These are phyloP conservation scores for Ustilago vetiveriae DNA, from an alignment of 1,284 basidiomycete genomes.

Conservation along the genomic window DNA sequence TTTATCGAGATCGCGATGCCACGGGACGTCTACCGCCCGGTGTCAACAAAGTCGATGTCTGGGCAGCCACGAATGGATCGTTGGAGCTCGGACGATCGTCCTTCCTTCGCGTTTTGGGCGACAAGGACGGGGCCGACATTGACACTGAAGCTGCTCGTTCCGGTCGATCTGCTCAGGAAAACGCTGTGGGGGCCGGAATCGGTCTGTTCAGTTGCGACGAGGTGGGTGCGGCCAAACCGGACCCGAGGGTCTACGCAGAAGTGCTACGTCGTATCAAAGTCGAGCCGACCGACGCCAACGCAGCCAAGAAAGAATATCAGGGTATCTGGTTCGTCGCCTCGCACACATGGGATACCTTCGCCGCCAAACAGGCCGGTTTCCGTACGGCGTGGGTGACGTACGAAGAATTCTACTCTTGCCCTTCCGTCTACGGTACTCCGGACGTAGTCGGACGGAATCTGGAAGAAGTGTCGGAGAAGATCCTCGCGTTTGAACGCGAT, in stretches of 20 bases:
- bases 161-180: slow-evolving; percentile 11
- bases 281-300: slow-evolving; percentile 23
- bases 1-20: slow-evolving; percentile 47
- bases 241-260: slow-evolving; percentile 51
- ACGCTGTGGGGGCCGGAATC: slow-evolving; percentile 28
- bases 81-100: slow-evolving; percentile 38
- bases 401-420: slow-evolving; percentile 52
- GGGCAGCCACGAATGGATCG: slow-evolving; percentile 59
- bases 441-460: slow-evolving; percentile 52
- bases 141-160: slow-evolving; percentile 31
- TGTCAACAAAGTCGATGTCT: slow-evolving; percentile 41
- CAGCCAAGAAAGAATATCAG: slow-evolving; percentile 33
- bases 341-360: slow-evolving; percentile 53
- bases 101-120: slow-evolving; percentile 38
- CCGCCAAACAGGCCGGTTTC: slow-evolving; percentile 49
- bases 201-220: slow-evolving; percentile 60
- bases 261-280: slow-evolving; percentile 33
- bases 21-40: slow-evolving; percentile 25
- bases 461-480: slow-evolving; percentile 48
- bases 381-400: slow-evolving; percentile 58
- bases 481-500: slow-evolving; percentile 47
- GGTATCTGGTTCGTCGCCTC: slow-evolving; percentile 59
- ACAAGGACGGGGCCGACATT: slow-evolving; percentile 38
- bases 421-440: slow-evolving; percentile 49
- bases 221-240: slow-evolving; percentile 55